Conservation (phyloP, 441 rosid species). For the Eutrema salsugineum region DNA sequence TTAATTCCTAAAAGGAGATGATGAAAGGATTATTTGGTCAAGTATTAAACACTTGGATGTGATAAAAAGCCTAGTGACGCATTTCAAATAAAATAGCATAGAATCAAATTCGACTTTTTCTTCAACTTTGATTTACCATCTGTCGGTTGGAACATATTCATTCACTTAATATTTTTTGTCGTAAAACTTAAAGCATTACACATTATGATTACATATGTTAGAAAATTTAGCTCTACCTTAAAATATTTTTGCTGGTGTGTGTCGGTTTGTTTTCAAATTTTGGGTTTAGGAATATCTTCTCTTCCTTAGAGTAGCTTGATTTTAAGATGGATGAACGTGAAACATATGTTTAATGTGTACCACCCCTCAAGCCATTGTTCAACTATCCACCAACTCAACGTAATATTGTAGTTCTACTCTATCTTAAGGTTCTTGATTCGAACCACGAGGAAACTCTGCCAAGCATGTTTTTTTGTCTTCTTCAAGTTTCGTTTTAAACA, state of each 20-base stretch:
- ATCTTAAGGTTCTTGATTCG: not conserved
- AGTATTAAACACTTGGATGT: not conserved
- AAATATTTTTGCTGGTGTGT: no score
- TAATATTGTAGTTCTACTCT: not conserved
- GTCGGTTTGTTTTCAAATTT: not conserved
- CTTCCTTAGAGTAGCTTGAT: not conserved
- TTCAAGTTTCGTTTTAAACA: not conserved
- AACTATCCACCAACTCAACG: not conserved
- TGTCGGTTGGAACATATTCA: no score
- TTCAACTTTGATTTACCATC: no score
- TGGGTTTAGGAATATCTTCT: not conserved
- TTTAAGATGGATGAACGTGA: not conserved
- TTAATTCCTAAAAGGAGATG: no score
- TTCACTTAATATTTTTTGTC: not conserved
- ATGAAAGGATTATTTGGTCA: not conserved
- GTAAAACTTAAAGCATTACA: not conserved
- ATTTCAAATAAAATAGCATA: not conserved
- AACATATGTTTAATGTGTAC: not conserved
- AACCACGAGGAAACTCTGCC: not conserved
- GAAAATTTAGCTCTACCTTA: not conserved
- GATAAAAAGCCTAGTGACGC: not conserved
- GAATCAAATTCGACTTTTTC: no score
- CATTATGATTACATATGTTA: not conserved
- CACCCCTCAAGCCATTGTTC: not conserved
- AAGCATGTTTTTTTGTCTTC: not conserved